Conservation (phyloP, 2,329 filamentous ascomycete genomes). For the Cladobotryum mycophilum region DNA sequence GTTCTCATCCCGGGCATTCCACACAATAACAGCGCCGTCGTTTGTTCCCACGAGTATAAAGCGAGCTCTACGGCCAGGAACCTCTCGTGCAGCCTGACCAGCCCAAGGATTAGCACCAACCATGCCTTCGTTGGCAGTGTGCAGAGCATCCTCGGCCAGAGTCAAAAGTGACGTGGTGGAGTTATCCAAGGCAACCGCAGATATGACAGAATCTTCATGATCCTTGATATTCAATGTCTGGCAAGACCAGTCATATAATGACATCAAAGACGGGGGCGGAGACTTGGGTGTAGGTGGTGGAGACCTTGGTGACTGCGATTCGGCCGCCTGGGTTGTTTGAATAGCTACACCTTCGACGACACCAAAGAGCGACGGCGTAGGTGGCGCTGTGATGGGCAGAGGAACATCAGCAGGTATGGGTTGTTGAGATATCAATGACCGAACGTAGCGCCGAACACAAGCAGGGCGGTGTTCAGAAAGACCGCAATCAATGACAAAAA, state of each 20-base stretch:
- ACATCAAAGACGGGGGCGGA: slow-evolving; percentile 11
- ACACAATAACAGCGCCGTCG: slow-evolving; percentile 69
- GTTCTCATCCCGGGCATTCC: slow-evolving; percentile 68
- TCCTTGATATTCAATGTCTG: slow-evolving; percentile 45
- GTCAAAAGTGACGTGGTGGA: slow-evolving; percentile 68
- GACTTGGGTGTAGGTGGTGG: slow-evolving; percentile 19
- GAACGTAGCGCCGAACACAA: slow-evolving; percentile 38
- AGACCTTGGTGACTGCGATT: slow-evolving; percentile 18
- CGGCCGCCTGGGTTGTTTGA: slow-evolving; percentile 9
- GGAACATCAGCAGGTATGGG: slow-evolving; percentile 6
- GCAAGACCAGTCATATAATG: slow-evolving; percentile 26
- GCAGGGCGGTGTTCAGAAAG: slow-evolving; percentile 50
- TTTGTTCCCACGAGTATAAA: slow-evolving; percentile 77
- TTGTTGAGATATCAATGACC: slow-evolving; percentile 22
- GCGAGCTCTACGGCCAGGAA: slow-evolving; percentile 79
- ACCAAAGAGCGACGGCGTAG: slow-evolving; percentile 27
- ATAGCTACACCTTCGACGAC: slow-evolving; percentile 1
- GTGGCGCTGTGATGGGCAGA: slow-evolving; percentile 5
- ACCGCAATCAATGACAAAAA: slow-evolving; percentile 70
- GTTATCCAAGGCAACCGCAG: slow-evolving; percentile 63
- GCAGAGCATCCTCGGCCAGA: slow-evolving; percentile 69
- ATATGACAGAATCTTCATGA: slow-evolving; percentile 56
- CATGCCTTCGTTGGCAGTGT: slow-evolving; percentile 35
- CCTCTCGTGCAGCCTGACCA: slow-evolving; percentile 43
- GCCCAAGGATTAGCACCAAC: slow-evolving; percentile 40